Percentiles rank a stretch among this genome's conserved stretches.
Conservation (phyloP, 2,329 filamentous ascomycete species). For the Thelonectria blattea region DNA sequence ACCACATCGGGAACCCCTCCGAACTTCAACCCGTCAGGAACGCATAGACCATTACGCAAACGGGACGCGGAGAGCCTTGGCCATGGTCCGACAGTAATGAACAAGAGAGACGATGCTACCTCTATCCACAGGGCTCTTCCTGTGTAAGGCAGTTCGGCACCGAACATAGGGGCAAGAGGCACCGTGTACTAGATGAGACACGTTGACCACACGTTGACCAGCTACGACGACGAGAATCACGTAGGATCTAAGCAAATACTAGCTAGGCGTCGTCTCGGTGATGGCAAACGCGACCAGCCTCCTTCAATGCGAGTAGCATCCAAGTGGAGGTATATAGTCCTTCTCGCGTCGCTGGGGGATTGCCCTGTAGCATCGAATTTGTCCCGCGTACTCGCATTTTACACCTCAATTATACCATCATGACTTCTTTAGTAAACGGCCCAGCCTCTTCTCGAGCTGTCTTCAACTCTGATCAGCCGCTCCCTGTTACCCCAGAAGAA, state of each 20-base stretch:
- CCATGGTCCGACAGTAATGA: background rate
- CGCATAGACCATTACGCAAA: background rate
- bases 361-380: background rate
- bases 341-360: background rate
- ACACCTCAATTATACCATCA: background rate
- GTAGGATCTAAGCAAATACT: background rate
- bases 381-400: background rate
- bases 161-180: background rate
- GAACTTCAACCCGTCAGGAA: background rate
- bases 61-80: background rate
- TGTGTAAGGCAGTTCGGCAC: background rate
- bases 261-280: background rate
- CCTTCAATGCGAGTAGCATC: background rate
- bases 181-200: background rate
- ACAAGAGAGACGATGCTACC: background rate
- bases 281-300: background rate
- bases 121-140: background rate
- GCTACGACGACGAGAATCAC: no score
- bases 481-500: constrained; percentile 15
- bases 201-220: background rate
- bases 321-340: constrained; percentile 3
- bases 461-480: constrained; percentile 15
- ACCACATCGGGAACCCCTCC: background rate
- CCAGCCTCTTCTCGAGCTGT: background rate
- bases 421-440: constrained; percentile 6